phyloP scores from a whole-genome alignment of 176 grass and related monocot species.

The Thalia dealbata region DNA sequence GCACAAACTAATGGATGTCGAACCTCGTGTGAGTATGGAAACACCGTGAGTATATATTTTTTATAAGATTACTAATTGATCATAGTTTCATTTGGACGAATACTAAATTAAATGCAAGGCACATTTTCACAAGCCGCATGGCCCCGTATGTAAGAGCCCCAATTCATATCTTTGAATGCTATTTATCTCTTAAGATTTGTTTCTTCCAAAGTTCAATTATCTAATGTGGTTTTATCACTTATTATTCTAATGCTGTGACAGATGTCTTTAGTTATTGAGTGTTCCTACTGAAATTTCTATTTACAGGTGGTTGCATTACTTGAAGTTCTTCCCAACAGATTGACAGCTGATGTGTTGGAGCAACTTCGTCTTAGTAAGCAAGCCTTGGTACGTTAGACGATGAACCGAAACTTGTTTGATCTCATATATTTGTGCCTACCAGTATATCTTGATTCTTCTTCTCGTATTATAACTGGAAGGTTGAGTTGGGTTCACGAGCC shows the following conservation, averaged over 20 bases:
- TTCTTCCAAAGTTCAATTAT: background rate
- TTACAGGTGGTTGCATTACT: constrained; percentile 75
- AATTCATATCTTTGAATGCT: background rate
- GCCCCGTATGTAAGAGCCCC: background rate
- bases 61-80: background rate
- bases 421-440: constrained; percentile 11
- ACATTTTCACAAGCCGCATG: background rate
- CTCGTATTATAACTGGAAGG: constrained; percentile 25
- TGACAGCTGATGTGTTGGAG: constrained; percentile 91
- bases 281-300: background rate
- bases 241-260: too few relatives aligned
- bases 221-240: too few relatives aligned
- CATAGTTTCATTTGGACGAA: background rate
- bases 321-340: constrained; percentile 89
- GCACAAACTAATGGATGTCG: constrained; percentile 69
- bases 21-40: constrained; percentile 81
- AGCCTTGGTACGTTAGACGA: constrained; percentile 38
- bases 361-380: constrained; percentile 98
- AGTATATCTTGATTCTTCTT: constrained; percentile 23
- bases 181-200: background rate
- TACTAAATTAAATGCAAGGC: background rate
- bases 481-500: constrained; percentile 89
- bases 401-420: background rate
- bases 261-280: background rate
- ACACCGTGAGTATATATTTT: constrained; percentile 22